phyloP scores from a whole-genome alignment of 176 grass and related monocot genomes.

The Olyra latifolia region DNA sequence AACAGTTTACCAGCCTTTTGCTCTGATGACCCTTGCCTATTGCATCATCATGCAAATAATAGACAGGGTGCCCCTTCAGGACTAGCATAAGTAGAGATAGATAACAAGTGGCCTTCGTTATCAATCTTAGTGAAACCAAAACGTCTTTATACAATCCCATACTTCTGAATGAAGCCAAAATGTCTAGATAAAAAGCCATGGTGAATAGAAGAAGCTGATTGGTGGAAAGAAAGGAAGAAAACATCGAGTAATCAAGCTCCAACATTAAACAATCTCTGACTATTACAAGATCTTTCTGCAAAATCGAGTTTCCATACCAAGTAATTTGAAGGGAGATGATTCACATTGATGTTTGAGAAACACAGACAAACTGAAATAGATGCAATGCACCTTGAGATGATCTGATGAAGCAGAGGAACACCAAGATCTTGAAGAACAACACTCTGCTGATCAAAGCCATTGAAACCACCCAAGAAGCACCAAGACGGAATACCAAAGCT shows the following conservation, averaged over 20 bases:
- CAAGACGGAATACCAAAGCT: neutral
- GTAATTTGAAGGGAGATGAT: neutral
- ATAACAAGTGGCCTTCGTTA: neutral
- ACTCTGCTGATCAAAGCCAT: slow-evolving; percentile 53
- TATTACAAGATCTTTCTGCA: neutral
- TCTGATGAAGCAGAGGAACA: slow-evolving; percentile 48
- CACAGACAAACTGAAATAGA: slow-evolving; percentile 1
- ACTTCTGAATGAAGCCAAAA: slow-evolving; percentile 5
- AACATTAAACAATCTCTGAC: neutral
- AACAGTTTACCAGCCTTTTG: neutral
- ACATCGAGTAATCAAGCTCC: neutral
- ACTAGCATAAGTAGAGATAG: neutral
- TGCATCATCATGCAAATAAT: neutral
- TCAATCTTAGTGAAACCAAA: neutral
- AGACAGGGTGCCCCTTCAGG: neutral
- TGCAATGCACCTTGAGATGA: slow-evolving; percentile 51
- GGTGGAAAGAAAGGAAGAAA: slow-evolving; percentile 15
- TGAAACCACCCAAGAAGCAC: neutral
- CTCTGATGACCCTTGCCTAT: neutral
- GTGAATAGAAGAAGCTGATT: neutral
- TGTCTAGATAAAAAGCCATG: slow-evolving; percentile 22
- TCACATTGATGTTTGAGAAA: slow-evolving; percentile 19
- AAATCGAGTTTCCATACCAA: neutral
- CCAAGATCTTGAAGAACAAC: slow-evolving; percentile 45
- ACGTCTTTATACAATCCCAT: neutral